phyloP scores from a whole-genome alignment of 257 asterid species.

The Coffea eugenioides region DNA sequence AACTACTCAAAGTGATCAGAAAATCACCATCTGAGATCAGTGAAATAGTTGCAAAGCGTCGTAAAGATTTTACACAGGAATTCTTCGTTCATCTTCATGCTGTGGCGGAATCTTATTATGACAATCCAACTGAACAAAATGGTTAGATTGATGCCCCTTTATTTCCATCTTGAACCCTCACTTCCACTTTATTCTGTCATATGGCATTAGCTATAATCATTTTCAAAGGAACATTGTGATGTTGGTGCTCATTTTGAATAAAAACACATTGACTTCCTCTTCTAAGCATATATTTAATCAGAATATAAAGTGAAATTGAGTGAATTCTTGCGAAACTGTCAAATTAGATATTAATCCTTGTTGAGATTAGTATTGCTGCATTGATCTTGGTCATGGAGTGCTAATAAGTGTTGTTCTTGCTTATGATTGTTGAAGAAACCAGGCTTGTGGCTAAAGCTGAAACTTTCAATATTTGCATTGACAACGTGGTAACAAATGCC shows the following conservation, averaged over 20 bases:
- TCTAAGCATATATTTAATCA: too few relatives aligned
- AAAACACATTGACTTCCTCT: background rate
- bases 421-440: too few relatives aligned
- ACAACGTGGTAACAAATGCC: background rate
- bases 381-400: background rate
- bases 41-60: constrained; percentile 80
- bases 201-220: background rate
- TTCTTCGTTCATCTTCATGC: constrained; percentile 78
- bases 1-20: constrained; percentile 64
- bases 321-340: background rate
- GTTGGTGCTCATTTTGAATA: background rate
- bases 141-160: constrained; percentile 39
- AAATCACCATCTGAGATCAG: constrained; percentile 60
- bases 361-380: background rate
- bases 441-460: background rate
- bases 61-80: constrained; percentile 92
- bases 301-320: background rate
- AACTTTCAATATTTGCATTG: background rate
- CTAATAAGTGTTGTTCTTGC: too few relatives aligned
- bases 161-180: background rate
- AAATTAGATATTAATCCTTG: background rate
- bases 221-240: background rate
- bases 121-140: constrained; percentile 73
- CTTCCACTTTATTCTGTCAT: background rate
- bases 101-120: constrained; percentile 75